Base-by-base conservation (phyloP, 163 green algal genomes). In the Coccomyxa subellipsoidea region DNA sequence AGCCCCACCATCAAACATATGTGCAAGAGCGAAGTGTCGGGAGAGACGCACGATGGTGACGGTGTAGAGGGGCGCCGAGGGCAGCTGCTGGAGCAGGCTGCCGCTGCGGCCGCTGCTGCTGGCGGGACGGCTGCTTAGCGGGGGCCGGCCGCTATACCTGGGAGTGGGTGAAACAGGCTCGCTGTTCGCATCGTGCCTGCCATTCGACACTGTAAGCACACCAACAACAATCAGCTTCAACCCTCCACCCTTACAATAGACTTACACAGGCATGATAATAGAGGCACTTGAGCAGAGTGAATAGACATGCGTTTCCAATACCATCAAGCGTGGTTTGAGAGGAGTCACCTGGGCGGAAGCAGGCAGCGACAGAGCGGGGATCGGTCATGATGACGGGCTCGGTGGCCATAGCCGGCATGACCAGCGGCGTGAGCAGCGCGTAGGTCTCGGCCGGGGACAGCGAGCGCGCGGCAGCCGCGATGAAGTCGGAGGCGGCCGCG, bases 361-460 rank as follows among this genome's bases (percentile, higher is more conserved):
- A 88, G 29, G 81, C 85, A 54, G 69, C 40, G 32, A 85, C 23
- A 2, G 75, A 72, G 21, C 73, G 69, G 32, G 78, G 35, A 53
- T 82, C 80, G 4, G 40, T 81, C 77, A 86, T 72, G 38, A 25
- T 70, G 21, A 69, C 31, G 23, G 85, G 85, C 40, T 84, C 76
- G 2, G 23, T 3, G 8, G 27, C 54, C 6, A 84, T 21, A 5
- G 80, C 88, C 5, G 84, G 84, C 40, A 86, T 38, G 76, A 91
- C 69, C 18, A 90, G 71, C 15, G 92, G 91, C n/a, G 88, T 81
- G 82, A 97, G 83, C 82, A 91, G 87, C 7, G 93, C 89, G 66
- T 92, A 91, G 23, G 89, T 85, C 38, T 95, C 93, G 8, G 90
- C 90, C 0, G 84, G 81, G 0, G 87, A 84, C 35, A 96, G 86